Conservation (phyloP, 805 yeast species). For the Spathaspora passalidarum region DNA sequence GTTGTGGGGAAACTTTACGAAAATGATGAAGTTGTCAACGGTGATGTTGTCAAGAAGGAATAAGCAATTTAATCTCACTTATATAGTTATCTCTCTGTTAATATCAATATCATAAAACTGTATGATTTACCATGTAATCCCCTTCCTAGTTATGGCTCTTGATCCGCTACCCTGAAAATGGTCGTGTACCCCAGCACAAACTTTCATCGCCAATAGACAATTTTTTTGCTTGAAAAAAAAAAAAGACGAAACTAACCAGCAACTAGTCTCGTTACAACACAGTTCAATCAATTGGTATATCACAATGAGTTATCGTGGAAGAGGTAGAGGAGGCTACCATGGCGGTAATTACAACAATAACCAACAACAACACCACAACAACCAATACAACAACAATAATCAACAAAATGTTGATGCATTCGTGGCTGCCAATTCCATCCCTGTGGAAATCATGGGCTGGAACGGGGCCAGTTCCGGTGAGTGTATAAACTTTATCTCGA, state of each 20-base stretch:
- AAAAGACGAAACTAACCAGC: no score
- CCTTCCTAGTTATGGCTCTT: no score
- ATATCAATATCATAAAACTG: no score
- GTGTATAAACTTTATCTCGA: conserved; percentile 61
- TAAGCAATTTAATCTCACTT: neutral
- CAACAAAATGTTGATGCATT: conserved; percentile 25
- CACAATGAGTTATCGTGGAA: conserved; percentile 36
- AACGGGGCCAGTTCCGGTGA: conserved; percentile 72
- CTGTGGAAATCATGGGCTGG: conserved; percentile 76
- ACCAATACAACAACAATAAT: conserved; percentile 7
- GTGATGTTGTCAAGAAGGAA: neutral
- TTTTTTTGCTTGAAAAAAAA: no score
- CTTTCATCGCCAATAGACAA: no score
- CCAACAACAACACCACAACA: conserved; percentile 10
- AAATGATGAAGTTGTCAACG: conserved; percentile 5
- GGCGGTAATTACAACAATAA: conserved; percentile 11
- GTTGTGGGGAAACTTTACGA: conserved; percentile 65
- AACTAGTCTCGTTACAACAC: no score
- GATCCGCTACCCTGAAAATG: no score
- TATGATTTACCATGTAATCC: no score
- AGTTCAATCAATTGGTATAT: no score
- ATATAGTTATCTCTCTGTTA: no score
- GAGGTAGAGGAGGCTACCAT: conserved; percentile 31
- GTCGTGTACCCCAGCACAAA: no score
- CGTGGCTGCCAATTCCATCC: conserved; percentile 33